A percentile compares a stretch with the other conserved stretches of the same genome.
Evolutionary conservation across 2,329 filamentous ascomycete genomes (phyloP).

Genomic region (Verticillium alfalfae): DNA sequence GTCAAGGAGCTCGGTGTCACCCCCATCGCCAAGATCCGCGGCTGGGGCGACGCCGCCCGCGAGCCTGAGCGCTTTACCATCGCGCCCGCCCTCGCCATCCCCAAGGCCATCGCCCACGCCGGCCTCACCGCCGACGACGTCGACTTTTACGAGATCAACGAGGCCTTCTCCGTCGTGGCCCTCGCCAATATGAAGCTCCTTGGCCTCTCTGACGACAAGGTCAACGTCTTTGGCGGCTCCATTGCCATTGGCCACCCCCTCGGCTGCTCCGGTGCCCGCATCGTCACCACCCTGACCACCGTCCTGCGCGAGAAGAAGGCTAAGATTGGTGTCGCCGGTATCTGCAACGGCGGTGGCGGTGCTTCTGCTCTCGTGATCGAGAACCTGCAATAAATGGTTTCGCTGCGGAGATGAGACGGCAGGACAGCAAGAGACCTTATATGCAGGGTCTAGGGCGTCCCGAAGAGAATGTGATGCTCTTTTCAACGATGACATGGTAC

Average conservation of each 20-base stretch:
- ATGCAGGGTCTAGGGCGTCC: background rate
- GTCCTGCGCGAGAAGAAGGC: constrained; percentile 86
- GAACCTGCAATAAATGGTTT: constrained; percentile 49
- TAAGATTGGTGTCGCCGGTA: constrained; percentile 89
- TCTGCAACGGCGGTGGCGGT: constrained; percentile 97
- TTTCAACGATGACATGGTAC: constrained; percentile 2
- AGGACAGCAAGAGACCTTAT: background rate
- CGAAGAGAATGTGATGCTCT: background rate
- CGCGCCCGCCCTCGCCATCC: constrained; percentile 86
- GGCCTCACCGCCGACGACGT: constrained; percentile 71
- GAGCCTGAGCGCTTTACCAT: constrained; percentile 94
- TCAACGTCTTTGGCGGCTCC: constrained; percentile 92
- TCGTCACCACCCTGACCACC: constrained; percentile 82
- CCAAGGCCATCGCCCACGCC: constrained; percentile 95
- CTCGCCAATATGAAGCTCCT: constrained; percentile 95
- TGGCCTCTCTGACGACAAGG: constrained; percentile 71
- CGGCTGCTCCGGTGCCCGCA: constrained; percentile 88
- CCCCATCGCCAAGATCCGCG: constrained; percentile 92
- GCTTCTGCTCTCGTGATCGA: constrained; percentile 93
- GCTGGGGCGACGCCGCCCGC: constrained; percentile 92
- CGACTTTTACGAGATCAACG: constrained; percentile 98
- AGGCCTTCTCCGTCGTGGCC: constrained; percentile 95
- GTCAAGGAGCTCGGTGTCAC: constrained; percentile 87
- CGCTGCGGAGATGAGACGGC: background rate
- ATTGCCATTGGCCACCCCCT: constrained; percentile 95